Conservation (phyloP, 441 rosid genomes). For the Corymbia calophylla region DNA sequence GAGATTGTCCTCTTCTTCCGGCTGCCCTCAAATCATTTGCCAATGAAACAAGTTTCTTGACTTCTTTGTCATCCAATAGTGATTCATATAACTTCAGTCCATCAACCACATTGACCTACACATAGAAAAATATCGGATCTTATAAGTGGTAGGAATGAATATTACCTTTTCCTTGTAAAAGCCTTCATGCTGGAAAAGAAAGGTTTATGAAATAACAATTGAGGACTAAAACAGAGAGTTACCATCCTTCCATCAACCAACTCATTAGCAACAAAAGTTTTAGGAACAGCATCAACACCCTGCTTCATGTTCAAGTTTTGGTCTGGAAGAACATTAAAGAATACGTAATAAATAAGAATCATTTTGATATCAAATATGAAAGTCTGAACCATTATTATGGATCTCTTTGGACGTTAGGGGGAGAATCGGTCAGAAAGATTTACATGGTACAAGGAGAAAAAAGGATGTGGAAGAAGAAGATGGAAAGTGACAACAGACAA, state of each 20-base stretch:
- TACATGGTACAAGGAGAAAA: background rate
- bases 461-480: background rate
- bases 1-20: constrained; percentile 74
- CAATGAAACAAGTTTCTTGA: constrained; percentile 58
- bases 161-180: background rate
- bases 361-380: background rate
- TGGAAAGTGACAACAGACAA: background rate
- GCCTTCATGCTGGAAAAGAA: background rate
- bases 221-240: constrained; percentile 4
- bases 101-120: constrained; percentile 85
- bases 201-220: background rate
- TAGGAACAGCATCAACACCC: constrained; percentile 32
- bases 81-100: constrained; percentile 72
- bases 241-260: constrained; percentile 67
- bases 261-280: constrained; percentile 57
- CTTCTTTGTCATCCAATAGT: constrained; percentile 44
- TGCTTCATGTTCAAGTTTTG: constrained; percentile 36
- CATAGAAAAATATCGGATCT: constrained; percentile 1
- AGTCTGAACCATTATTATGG: background rate
- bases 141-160: background rate
- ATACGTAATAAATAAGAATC: background rate
- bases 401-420: background rate
- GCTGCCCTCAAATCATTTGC: constrained; percentile 59
- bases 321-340: constrained; percentile 24
- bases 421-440: background rate